Percentiles rank a stretch among this genome's conserved stretches.
Evolutionary conservation across 1,284 basidiomycete species (phyloP).

Genomic region (Coniferiporia sulphurascens): DNA sequence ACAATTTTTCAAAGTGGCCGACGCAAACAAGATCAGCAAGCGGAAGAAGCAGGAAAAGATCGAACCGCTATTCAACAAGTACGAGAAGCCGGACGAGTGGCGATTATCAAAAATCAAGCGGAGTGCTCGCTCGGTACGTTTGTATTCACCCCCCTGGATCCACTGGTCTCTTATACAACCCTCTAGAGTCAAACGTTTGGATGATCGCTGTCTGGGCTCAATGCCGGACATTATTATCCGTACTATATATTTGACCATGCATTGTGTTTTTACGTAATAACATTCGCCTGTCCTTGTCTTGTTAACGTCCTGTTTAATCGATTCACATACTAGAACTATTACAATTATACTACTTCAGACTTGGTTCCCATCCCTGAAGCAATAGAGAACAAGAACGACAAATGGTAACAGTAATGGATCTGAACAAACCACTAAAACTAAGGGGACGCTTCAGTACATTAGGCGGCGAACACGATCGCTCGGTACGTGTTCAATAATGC

Average conservation of each 20-base stretch:
- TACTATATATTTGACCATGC: not conserved
- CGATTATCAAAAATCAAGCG: slow-evolving; percentile 83
- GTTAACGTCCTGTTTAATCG: too few relatives aligned
- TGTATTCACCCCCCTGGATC: slow-evolving; percentile 5
- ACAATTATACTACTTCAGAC: too few relatives aligned
- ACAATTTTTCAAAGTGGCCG: slow-evolving; percentile 96
- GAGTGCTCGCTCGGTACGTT: slow-evolving; percentile 74
- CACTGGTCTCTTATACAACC: slow-evolving; percentile 19
- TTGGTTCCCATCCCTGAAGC: too few relatives aligned
- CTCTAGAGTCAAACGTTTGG: slow-evolving; percentile 77
- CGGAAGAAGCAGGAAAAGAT: slow-evolving; percentile 98
- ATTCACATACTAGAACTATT: too few relatives aligned
- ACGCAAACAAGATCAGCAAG: slow-evolving; percentile 94
- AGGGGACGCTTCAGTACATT: too few relatives aligned
- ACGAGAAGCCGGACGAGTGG: slow-evolving; percentile 90
- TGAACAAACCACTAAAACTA: too few relatives aligned
- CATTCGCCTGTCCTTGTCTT: too few relatives aligned
- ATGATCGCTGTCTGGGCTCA: slow-evolving; percentile 30
- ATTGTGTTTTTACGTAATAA: too few relatives aligned
- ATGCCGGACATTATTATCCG: not conserved
- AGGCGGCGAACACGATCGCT: too few relatives aligned
- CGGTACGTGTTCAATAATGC: not conserved
- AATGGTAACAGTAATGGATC: too few relatives aligned
- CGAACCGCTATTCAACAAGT: slow-evolving; percentile 87
- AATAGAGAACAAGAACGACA: too few relatives aligned